These are phyloP conservation scores for Mortierella antarctica DNA, from an alignment of 192 early-diverging fungal species.

Conservation along the genomic window DNA sequence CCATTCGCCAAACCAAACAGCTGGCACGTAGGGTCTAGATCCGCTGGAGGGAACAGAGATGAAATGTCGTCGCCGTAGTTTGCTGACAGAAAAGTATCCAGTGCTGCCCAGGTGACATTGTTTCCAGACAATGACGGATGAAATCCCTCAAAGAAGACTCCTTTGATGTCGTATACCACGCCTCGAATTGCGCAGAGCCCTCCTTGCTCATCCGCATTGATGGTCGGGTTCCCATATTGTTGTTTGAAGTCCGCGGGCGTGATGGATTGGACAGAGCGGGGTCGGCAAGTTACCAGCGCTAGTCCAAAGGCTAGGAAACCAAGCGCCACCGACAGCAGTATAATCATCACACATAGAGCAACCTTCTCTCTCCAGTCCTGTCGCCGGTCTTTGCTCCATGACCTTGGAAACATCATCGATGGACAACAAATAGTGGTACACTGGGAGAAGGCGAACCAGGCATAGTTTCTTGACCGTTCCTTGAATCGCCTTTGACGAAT, in stretches of 20 bases:
- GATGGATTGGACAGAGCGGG: conserved; percentile 3
- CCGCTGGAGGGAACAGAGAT: conserved; percentile 9
- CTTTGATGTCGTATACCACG: conserved; percentile 11
- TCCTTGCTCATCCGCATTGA: background rate
- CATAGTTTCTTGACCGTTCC: conserved; percentile 10
- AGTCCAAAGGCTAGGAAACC: conserved; percentile 89
- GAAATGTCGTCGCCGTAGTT: conserved; percentile 15
- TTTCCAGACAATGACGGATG: conserved; percentile 3
- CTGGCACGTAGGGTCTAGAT: conserved; percentile 1
- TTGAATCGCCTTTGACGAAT: background rate
- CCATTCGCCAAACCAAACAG: conserved; percentile 15
- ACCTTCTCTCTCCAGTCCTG: conserved; percentile 93
- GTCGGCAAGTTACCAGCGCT: conserved; percentile 22
- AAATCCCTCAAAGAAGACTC: background rate
- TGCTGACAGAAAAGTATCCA: conserved; percentile 5
- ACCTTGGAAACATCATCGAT: conserved; percentile 3
- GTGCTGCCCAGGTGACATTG: background rate
- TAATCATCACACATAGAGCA: conserved; percentile 79
- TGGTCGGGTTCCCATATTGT: conserved; percentile 11
- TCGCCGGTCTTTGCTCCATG: conserved; percentile 55
- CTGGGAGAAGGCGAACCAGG: conserved; percentile 1
- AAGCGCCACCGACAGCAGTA: conserved; percentile 67
- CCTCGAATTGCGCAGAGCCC: conserved; percentile 15
- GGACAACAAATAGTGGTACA: conserved; percentile 11
- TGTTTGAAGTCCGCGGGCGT: conserved; percentile 1